These are phyloP conservation scores for Ganoderma multipileum DNA, from an alignment of 1,284 basidiomycete species.

Conservation along the genomic window DNA sequence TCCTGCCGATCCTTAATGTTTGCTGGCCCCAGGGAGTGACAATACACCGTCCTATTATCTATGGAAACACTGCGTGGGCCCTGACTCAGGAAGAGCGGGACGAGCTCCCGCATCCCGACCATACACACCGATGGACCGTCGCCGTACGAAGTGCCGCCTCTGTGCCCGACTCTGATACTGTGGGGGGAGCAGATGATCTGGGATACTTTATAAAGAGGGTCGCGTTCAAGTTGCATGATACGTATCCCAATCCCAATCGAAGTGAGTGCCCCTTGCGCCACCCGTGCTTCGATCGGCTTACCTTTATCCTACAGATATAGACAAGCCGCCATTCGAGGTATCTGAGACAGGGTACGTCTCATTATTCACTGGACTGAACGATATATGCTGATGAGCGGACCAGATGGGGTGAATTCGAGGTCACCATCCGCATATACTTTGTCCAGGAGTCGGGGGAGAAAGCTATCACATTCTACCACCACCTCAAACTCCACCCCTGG, in stretches of 20 bases:
- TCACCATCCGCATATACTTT: constrained; percentile 94
- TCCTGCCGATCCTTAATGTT: constrained; percentile 14
- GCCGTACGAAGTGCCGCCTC: constrained; percentile 87
- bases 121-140: constrained; percentile 98
- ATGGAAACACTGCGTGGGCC: constrained; percentile 93
- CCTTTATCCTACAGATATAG: constrained; percentile 65
- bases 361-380: background rate
- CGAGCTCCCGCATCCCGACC: constrained; percentile 62
- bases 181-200: constrained; percentile 89
- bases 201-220: constrained; percentile 93
- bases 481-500: constrained; percentile 98
- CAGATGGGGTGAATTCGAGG: constrained; percentile 99
- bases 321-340: constrained; percentile 93
- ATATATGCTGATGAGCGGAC: background rate
- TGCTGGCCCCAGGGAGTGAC: constrained; percentile 74
- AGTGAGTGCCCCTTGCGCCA: constrained; percentile 59
- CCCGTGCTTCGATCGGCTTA: background rate
- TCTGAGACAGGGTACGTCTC: constrained; percentile 86
- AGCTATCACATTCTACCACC: constrained; percentile 86
- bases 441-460: constrained; percentile 94
- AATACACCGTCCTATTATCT: constrained; percentile 92
- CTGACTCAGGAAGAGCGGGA: constrained; percentile 82
- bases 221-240: constrained; percentile 98
- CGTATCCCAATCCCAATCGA: constrained; percentile 90
- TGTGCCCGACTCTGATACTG: constrained; percentile 65